phyloP scores from a whole-genome alignment of 768 basidiomycete genomes.

The Postia placenta region DNA sequence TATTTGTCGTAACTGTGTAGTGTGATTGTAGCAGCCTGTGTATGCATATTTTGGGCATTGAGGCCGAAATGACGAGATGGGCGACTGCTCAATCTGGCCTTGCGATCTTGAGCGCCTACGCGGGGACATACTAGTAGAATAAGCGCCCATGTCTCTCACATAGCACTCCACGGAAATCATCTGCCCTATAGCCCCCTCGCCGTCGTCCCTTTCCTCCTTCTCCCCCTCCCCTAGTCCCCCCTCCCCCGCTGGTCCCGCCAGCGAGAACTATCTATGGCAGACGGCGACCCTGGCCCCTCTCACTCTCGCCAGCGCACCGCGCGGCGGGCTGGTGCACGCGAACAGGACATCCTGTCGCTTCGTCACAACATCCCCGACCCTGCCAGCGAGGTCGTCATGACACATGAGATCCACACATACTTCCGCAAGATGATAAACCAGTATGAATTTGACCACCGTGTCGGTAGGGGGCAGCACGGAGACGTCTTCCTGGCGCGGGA shows the following conservation, averaged over 20 bases:
- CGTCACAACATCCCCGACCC: conserved; percentile 24
- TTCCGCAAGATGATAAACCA: conserved; percentile 66
- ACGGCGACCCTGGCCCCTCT: conserved; percentile 15
- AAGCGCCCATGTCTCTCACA: conserved; percentile 4
- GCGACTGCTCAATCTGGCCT: not conserved
- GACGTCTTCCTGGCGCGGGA: conserved; percentile 74
- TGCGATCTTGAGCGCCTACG: not conserved
- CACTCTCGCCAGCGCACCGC: conserved; percentile 10
- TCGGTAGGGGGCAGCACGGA: conserved; percentile 89
- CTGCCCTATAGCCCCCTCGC: conserved; percentile 1
- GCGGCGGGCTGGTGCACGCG: conserved; percentile 12
- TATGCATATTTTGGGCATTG: not conserved
- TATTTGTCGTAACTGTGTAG: not conserved
- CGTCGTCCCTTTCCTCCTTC: conserved; percentile 3
- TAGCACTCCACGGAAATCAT: conserved; percentile 7
- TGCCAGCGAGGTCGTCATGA: conserved; percentile 43
- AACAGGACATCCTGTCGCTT: conserved; percentile 9
- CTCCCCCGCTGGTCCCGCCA: too few species aligned
- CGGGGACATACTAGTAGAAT: not conserved
- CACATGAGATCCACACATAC: conserved; percentile 25
- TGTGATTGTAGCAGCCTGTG: not conserved
- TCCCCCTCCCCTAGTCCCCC: conserved; percentile 2
- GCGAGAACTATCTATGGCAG: conserved; percentile 17
- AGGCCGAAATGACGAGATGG: not conserved
- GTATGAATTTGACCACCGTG: conserved; percentile 68